These are phyloP conservation scores for Cutaneotrichosporon sp. DNA, from an alignment of 1,284 basidiomycete species.

Conservation along the genomic window DNA sequence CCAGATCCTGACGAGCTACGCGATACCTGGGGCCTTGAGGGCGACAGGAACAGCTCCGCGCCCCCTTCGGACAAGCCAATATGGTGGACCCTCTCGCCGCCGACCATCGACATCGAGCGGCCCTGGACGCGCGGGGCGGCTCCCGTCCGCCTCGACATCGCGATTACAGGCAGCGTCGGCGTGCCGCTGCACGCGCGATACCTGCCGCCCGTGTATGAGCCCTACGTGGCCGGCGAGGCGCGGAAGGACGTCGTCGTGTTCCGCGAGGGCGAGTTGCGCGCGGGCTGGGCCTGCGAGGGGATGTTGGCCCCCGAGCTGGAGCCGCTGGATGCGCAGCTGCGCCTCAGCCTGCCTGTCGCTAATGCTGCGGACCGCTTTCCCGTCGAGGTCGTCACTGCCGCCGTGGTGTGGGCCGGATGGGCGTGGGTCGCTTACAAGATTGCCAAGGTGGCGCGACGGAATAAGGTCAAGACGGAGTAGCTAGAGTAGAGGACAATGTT, in stretches of 20 bases:
- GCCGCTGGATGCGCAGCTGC: background rate
- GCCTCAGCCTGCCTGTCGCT: slow-evolving; percentile 7
- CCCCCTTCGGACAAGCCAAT: background rate
- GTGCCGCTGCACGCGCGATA: slow-evolving; percentile 43
- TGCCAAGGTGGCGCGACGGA: no score
- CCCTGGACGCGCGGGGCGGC: slow-evolving; percentile 5
- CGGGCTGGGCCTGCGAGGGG: background rate
- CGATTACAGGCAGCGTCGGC: background rate
- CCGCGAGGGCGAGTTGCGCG: background rate
- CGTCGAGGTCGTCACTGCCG: slow-evolving; percentile 8
- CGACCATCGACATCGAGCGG: slow-evolving; percentile 32
- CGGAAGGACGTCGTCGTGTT: background rate
- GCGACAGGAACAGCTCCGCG: background rate
- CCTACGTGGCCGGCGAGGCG: background rate
- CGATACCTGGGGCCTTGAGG: slow-evolving; percentile 13
- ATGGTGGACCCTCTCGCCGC: slow-evolving; percentile 19
- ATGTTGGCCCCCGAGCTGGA: background rate
- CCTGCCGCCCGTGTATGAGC: slow-evolving; percentile 17
- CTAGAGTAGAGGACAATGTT: no score
- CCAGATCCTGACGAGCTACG: slow-evolving; percentile 28
- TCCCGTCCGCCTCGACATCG: background rate
- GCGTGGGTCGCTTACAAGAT: slow-evolving; percentile 11
- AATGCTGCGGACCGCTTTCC: slow-evolving; percentile 1
- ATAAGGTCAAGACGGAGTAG: no score
- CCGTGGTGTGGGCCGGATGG: slow-evolving; percentile 7